Base-by-base conservation (phyloP, 768 basidiomycete genomes). In the Agaricus subrufescens region DNA sequence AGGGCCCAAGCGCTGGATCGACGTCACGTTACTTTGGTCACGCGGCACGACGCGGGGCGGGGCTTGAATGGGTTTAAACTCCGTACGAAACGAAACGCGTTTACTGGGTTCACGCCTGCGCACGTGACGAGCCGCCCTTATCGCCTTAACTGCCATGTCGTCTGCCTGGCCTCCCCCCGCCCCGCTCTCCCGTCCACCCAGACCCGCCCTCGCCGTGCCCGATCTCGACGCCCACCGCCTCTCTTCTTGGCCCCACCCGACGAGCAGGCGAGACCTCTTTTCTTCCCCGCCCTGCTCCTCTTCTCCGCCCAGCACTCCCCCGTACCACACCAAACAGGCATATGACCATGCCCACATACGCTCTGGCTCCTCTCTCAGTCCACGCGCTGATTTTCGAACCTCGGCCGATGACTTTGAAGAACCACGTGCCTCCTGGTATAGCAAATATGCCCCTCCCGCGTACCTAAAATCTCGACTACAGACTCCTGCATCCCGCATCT, bases 61-160 rank as follows among this genome's bases (percentile, higher is more conserved):
- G 69, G 69, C 62, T 58, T 48, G 40, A 29, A 50, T 40, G 38
- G 57, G 51, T 70, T 64, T 4, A 64, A 66, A 61, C 73, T 71
- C 71, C 71, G 73, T 62, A 43, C 56, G 52, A 72, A 75, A 74
- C 74, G 52, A 72, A 75, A 74, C 74, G 73, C 73, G 75, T 76
- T 78, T 69, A 74, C 65, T 62, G 60, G 63, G 63, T 64, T 56
- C 63, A 69, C 71, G 67, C 69, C 68, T 60, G 52, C 30, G 23
- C 76, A 77, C 75, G 77, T 77, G 75, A 78, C 62, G 43, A 40
- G 23, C 42, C 49, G 65, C 65, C 71, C 69, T 77, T 76, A 77
- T 78, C 76, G 71, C 68, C 69, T 61, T 61, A 70, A 77, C 75
- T 51, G 57, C 66, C 75, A 78, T 77, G 75, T 74, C 71, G 60